Percentiles rank a stretch among this genome's conserved stretches.
phyloP scores from a whole-genome alignment of 2,329 filamentous ascomycete species.

The Ophiostoma sp. region DNA sequence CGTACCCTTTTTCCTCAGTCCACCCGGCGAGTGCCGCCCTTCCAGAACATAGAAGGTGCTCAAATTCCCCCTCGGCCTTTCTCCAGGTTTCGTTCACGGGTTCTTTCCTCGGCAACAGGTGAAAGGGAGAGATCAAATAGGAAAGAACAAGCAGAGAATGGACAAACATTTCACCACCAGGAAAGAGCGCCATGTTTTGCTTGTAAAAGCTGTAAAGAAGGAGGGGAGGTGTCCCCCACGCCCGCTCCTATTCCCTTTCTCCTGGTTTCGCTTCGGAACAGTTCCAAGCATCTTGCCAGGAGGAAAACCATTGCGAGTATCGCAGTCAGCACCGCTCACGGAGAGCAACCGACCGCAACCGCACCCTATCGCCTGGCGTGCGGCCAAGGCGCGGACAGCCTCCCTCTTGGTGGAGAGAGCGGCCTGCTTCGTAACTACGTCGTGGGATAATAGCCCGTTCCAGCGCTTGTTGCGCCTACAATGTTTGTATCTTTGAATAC shows the following conservation, averaged over 20 bases:
- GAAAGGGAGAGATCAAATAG: not conserved
- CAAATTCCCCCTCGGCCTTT: not conserved
- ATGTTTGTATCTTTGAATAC: too few species aligned
- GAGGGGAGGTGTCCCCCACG: not conserved
- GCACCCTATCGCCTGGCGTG: not conserved
- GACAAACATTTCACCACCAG: not conserved
- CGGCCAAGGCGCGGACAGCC: not conserved
- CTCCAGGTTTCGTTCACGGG: not conserved
- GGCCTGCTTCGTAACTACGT: not conserved
- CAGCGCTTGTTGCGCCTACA: not conserved
- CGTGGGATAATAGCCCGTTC: not conserved
- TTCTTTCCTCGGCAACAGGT: not conserved
- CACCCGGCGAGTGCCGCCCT: constrained; percentile 10
- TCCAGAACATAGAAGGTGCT: not conserved
- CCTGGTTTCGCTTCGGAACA: not conserved
- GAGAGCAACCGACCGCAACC: not conserved
- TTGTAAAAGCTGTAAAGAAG: not conserved
- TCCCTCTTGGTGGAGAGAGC: constrained; percentile 3
- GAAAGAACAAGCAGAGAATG: not conserved
- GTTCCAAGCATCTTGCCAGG: not conserved
- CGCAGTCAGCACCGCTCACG: not conserved
- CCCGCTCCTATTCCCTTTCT: not conserved
- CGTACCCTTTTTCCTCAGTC: constrained; percentile 16
- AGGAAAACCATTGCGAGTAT: not conserved
- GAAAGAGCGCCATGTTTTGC: not conserved